Evolutionary conservation across 192 early-diverging fungal species (phyloP), one percentile per base, ranked within the genome.

Genomic region (Blastocladiella britannica): DNA sequence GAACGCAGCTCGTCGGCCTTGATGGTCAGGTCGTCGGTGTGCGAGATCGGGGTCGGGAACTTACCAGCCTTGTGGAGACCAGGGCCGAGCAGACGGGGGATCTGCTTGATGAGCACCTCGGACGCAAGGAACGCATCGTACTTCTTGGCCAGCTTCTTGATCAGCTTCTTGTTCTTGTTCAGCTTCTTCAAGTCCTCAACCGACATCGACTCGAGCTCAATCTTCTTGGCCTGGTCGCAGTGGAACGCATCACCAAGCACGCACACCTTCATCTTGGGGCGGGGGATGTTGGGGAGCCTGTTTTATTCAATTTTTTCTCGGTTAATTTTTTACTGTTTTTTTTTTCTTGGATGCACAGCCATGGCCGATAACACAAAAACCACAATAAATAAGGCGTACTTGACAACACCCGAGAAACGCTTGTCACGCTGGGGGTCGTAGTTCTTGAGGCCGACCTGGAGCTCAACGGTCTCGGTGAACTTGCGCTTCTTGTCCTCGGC

Each of bases 381-480:
- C n/a, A n/a, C n/a, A n/a, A n/a, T n/a, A n/a, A n/a, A n/a, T n/a
- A n/a, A 43, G n/a, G 54, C 63, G 54, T 57, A 72, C 66, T 78
- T 76, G 63, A 89, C 80, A 64, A 90, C 89, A 62, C 92, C 92
- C 66, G 85, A 87, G 86, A 96, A 96, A 91, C 92, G 92, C 87
- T 96, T 96, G 77, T 96, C 92, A 76, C 92, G 80, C 79, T 96
- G 92, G 62, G 92, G 92, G 82, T 96, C 92, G 85, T 96, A 96
- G 88, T 96, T 96, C 87, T 96, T 96, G 57, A 96, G 82, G 70
- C 92, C 92, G 71, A 96, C 83, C 72, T 96, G 92, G 70, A 96
- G 85, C 75, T 96, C 92, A 57, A 96, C 79, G 57, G 92, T 93
- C 79, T 96, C 92, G 56, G 72, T 75, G 82, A 96, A 96, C 71